Evolutionary conservation across 331 rosid species (phyloP), one percentile per base, ranked within the genome.

Genomic region (Stylosanthes scabra): DNA sequence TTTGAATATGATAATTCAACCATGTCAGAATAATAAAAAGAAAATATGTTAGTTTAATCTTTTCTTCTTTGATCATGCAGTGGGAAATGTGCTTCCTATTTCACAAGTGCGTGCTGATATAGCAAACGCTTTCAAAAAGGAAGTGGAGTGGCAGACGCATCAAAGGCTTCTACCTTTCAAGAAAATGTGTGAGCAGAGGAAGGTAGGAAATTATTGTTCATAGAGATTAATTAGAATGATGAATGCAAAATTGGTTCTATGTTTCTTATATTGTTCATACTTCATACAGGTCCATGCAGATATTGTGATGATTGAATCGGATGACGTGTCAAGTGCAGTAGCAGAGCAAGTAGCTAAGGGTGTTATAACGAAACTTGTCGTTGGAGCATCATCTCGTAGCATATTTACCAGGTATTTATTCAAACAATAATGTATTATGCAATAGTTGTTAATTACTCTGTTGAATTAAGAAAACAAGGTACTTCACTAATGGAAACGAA

Each of bases 301-400:
- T 44, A 71, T 80, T 70, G 85, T 82, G 16, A 69, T 88, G 69
- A 78, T 88, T 58, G 97, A 95, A 90, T 89, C 99, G 10, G 90
- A 90, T 69, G 90, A 88, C 73, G 89, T 88, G 49, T 85, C 83
- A 28, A 59, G 54, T 69, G 92, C 99, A 63, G 78, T 95, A 47
- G 87, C 95, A n/a, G 84, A 86, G 80, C 96, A 88, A 83, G 84
- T 92, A 68, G 76, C 90, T 39, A 88, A 84, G 80, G 76, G 72
- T 72, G 73, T 64, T 10, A 84, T 83, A 75, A 74, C 78, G 61
- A 84, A 87, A 69, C 88, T 92, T 57, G 96, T 95, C 28, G 82
- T 95, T 16, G 99, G 97, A 74, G 90, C 95, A 68, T 85, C 99
- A 63, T 86, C 97, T 41, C 81, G 81, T 34, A 74, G 92, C 74